These are phyloP conservation scores for Meripilus lineatus DNA, from an alignment of 1,284 basidiomycete genomes.

Conservation along the genomic window DNA sequence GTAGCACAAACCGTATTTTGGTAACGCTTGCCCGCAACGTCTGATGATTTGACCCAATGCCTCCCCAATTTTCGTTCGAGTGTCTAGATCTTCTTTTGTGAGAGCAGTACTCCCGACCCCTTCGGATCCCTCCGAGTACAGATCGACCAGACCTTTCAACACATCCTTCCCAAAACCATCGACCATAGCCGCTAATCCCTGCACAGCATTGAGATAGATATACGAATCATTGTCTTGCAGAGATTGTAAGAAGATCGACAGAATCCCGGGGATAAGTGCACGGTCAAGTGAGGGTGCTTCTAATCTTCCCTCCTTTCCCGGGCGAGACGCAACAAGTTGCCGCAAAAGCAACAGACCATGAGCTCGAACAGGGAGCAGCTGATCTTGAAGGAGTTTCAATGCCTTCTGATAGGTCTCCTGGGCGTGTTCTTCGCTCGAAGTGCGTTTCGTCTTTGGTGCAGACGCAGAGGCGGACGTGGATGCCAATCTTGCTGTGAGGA, in stretches of 20 bases:
- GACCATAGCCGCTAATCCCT: slow-evolving; percentile 83
- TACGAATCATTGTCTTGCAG: slow-evolving; percentile 94
- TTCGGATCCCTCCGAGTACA: slow-evolving; percentile 55
- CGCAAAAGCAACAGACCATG: slow-evolving; percentile 87
- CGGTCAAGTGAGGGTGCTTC: slow-evolving; percentile 35
- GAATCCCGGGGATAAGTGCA: slow-evolving; percentile 76
- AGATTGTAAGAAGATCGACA: slow-evolving; percentile 84
- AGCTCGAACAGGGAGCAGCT: slow-evolving; percentile 91
- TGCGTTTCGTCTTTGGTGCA: slow-evolving; percentile 26
- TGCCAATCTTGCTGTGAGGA: slow-evolving; percentile 74
- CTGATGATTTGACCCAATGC: slow-evolving; percentile 79
- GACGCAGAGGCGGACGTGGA: slow-evolving; percentile 38
- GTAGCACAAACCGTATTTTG: slow-evolving; percentile 56
- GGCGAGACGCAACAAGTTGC: slow-evolving; percentile 47
- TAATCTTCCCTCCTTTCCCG: slow-evolving; percentile 16
- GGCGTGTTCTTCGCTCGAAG: slow-evolving; percentile 32
- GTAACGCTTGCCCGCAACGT: slow-evolving; percentile 67
- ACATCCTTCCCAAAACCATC: slow-evolving; percentile 75
- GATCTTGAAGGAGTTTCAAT: slow-evolving; percentile 84
- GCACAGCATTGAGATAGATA: slow-evolving; percentile 90
- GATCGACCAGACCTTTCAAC: slow-evolving; percentile 56
- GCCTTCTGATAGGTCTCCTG: slow-evolving; percentile 82
- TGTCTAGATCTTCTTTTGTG: slow-evolving; percentile 70
- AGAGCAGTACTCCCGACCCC: slow-evolving; percentile 42
- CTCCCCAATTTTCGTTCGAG: slow-evolving; percentile 81